A percentile compares a stretch with the other conserved stretches of the same genome.
phyloP scores from a whole-genome alignment of 2,329 filamentous ascomycete genomes.

The Helotiales sp. region DNA sequence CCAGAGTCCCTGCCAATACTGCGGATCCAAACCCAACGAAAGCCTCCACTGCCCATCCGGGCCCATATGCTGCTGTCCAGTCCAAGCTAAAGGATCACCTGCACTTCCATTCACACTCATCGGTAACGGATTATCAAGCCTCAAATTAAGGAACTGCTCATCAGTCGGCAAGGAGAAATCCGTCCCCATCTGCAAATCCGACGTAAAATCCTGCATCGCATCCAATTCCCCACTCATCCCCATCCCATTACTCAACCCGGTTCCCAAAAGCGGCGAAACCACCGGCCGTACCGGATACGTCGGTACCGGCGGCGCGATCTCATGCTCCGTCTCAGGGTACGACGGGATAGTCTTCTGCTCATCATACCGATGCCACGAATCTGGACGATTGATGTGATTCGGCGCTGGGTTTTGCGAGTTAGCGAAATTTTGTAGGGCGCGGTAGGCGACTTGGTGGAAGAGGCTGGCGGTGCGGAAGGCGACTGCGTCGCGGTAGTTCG shows the following conservation, averaged over 20 bases:
- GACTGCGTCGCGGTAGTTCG: neutral
- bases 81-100: neutral
- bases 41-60: neutral
- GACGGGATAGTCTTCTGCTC: neutral
- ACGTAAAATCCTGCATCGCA: neutral
- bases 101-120: neutral
- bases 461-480: neutral
- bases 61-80: neutral
- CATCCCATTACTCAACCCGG: neutral
- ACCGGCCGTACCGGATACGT: neutral
- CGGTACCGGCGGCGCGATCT: neutral
- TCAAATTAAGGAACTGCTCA: neutral
- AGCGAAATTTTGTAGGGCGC: neutral
- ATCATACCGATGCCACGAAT: neutral
- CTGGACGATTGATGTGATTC: neutral
- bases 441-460: neutral
- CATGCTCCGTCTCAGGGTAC: neutral
- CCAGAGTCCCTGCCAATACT: neutral
- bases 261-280: neutral
- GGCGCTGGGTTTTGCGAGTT: neutral
- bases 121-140: neutral
- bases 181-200: neutral
- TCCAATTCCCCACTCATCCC: neutral
- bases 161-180: neutral
- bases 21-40: neutral